Conservation (phyloP, 2,329 filamentous ascomycete genomes). For the Fusarium sp. region DNA sequence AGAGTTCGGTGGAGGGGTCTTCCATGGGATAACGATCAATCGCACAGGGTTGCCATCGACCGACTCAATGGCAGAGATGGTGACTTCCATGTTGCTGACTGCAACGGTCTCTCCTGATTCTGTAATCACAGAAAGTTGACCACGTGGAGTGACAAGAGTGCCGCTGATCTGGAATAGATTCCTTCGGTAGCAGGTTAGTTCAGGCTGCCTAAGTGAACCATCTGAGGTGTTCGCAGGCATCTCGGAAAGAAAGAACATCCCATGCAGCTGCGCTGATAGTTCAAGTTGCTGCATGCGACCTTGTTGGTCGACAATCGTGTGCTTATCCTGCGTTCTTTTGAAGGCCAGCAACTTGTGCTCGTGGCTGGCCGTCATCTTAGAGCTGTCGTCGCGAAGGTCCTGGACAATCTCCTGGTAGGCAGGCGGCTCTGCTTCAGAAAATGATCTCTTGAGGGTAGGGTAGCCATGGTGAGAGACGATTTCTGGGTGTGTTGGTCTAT, state of each 20-base stretch:
- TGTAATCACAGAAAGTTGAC: constrained; percentile 81
- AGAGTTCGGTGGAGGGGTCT: constrained; percentile 86
- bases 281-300: constrained; percentile 71
- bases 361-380: constrained; percentile 67
- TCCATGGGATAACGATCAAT: constrained; percentile 97
- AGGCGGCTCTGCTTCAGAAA: constrained; percentile 65
- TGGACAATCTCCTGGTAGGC: constrained; percentile 71
- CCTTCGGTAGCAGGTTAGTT: constrained; percentile 93
- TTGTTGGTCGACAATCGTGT: constrained; percentile 69
- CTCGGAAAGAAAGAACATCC: constrained; percentile 90
- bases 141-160: constrained; percentile 82
- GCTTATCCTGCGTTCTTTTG: constrained; percentile 67
- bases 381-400: constrained; percentile 68
- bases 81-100: constrained; percentile 84
- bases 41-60: constrained; percentile 93
- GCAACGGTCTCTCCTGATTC: constrained; percentile 87
- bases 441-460: constrained; percentile 67
- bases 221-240: constrained; percentile 73
- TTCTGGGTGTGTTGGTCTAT: constrained; percentile 61
- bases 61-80: constrained; percentile 92
- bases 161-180: constrained; percentile 98
- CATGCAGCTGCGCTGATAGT: constrained; percentile 79
- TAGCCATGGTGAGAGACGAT: constrained; percentile 64
- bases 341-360: constrained; percentile 71
- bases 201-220: constrained; percentile 72